Evolutionary conservation across 805 yeast genomes (phyloP), one percentile per base, ranked within the genome.

Genomic region (Yarrowia keelungensis): DNA sequence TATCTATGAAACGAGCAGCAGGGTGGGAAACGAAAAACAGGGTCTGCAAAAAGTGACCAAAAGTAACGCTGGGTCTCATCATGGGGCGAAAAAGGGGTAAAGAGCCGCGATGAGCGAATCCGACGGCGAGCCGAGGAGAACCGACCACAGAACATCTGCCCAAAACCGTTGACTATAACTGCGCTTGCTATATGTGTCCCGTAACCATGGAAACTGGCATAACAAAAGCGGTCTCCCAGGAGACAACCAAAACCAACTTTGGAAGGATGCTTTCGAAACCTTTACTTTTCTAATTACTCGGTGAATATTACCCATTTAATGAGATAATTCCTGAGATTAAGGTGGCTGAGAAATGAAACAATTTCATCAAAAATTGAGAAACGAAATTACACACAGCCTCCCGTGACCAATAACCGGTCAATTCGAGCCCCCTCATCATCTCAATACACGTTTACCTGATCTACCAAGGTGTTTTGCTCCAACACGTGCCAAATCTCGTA

Each of bases 1-100:
- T 53, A 53, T 53, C 59, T 39, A 39, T 53, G 59, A 53, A 53
- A 53, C 59, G 59, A 36, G 58, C 58, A 51, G 58, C 58, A 53
- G 58, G 56, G 58, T 19, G 38, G 22, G 45, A 53, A 38, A 53
- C 59, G 59, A 53, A 39, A 38, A 38, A 38, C 12, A 19, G 36
- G 45, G 43, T 10, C 41, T 32, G 38, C 19, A 35, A 36, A 51
- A 38, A 51, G 43, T 16, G 7, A 38, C 12, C 5, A 38, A 38
- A 38, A 38, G 39, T 38, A 53, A 51, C 43, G 36, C 45, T 39
- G 59, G 9, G 59, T 19, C 59, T 38, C 58, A 36, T 36, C 42
- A 36, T 35, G 26, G 32, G 58, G 32, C 43, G 42, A 19, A 51
- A 51, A 51, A 51, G 45, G 45, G 59, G 45, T 19, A 53, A 53